Evolutionary conservation across 192 early-diverging fungal genomes (phyloP).

Genomic region (Coemansia sp.): DNA sequence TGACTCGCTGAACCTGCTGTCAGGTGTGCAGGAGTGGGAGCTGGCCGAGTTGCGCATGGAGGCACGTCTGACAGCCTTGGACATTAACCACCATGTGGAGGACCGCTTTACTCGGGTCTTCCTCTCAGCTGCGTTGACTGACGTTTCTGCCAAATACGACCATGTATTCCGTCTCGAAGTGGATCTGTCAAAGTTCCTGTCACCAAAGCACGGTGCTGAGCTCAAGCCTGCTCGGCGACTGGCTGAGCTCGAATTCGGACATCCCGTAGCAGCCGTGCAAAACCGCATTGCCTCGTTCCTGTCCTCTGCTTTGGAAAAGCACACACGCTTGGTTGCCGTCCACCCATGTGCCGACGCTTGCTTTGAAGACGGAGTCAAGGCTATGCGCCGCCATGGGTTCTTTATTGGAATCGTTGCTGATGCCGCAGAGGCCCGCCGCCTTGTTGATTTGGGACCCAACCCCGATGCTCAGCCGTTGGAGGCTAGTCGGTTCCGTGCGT

Average conservation of each 20-base stretch:
- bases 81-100: constrained; percentile 25
- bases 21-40: constrained; percentile 65
- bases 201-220: constrained; percentile 17
- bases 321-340: constrained; percentile 40
- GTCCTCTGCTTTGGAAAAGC: constrained; percentile 21
- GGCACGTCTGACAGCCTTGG: constrained; percentile 35
- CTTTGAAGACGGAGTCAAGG: constrained; percentile 59
- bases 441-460: constrained; percentile 88
- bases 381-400: constrained; percentile 56
- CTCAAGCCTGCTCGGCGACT: constrained; percentile 18
- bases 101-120: constrained; percentile 39
- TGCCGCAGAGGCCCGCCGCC: constrained; percentile 64
- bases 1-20: constrained; percentile 83
- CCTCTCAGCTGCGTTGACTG: constrained; percentile 24
- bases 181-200: constrained; percentile 22
- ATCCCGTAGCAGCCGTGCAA: constrained; percentile 31
- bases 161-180: constrained; percentile 48
- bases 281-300: constrained; percentile 32
- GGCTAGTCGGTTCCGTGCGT: constrained; percentile 67
- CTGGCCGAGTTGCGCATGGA: constrained; percentile 64
- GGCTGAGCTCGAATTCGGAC: constrained; percentile 32
- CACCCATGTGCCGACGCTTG: constrained; percentile 55
- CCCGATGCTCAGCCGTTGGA: constrained; percentile 72
- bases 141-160: constrained; percentile 33
- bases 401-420: constrained; percentile 77